Percentiles rank a stretch among this genome's conserved stretches.
phyloP scores from a whole-genome alignment of 2,329 filamentous ascomycete species.

The Pestalotiopsis sp. region DNA sequence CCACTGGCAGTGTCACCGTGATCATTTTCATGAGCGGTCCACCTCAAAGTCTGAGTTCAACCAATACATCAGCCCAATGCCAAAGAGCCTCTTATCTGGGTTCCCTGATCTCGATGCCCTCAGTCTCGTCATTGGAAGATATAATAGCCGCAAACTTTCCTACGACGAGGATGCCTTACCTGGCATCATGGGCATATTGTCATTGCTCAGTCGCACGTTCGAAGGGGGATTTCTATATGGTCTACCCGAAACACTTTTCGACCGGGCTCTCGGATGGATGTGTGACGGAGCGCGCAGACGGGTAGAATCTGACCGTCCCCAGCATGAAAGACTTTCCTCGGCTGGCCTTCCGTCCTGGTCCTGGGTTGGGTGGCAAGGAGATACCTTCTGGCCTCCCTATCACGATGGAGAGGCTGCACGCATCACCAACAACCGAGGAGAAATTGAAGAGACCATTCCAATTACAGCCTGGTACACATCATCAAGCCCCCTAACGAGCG shows the following conservation, averaged over 20 bases:
- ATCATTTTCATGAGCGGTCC: neutral
- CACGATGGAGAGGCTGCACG: neutral
- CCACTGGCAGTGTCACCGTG: neutral
- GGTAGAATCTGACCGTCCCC: neutral
- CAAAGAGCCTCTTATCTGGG: neutral
- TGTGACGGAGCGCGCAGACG: neutral
- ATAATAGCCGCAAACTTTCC: neutral
- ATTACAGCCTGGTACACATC: slow-evolving; percentile 4
- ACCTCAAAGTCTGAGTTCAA: neutral
- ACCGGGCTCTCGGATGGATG: neutral
- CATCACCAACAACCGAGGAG: neutral
- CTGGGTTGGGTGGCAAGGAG: slow-evolving; percentile 1
- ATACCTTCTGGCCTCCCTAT: neutral
- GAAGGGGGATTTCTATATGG: neutral
- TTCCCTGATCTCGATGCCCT: neutral
- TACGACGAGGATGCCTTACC: slow-evolving; percentile 9
- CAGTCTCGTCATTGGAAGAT: neutral
- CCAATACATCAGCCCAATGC: neutral
- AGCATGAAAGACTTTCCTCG: neutral
- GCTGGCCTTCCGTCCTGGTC: slow-evolving; percentile 5
- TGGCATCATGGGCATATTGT: neutral
- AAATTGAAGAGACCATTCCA: neutral
- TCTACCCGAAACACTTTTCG: neutral
- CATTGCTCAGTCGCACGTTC: neutral
- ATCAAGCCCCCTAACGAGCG: neutral